Conservation (phyloP, 2,329 filamentous ascomycete genomes). For the Capronia americana region DNA sequence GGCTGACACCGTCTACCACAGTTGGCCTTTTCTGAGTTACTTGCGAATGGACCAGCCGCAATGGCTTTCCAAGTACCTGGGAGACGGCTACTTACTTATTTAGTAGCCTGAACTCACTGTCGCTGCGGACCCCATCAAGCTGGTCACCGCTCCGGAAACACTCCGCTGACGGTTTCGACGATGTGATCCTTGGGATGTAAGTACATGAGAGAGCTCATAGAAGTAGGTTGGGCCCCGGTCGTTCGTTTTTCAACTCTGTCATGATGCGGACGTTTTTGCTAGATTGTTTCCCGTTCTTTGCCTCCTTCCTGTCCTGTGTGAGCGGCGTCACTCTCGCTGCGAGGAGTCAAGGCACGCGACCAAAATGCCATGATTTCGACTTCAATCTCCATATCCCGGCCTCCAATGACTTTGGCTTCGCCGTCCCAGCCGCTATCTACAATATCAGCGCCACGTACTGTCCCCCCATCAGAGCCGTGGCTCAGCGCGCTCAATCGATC, state of each 20-base stretch:
- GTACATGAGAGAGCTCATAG: neutral
- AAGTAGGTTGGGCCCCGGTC: neutral
- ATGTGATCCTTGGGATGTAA: neutral
- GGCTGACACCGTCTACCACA: no score
- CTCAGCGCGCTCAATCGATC: neutral
- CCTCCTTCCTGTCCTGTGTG: neutral
- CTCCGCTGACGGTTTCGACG: neutral
- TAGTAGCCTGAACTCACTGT: no score
- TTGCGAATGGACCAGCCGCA: no score
- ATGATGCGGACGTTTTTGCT: neutral
- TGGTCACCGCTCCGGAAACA: neutral
- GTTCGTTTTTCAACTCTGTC: neutral
- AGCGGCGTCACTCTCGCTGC: neutral
- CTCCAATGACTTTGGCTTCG: slow-evolving; percentile 8
- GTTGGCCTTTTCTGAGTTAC: no score
- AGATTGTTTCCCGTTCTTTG: neutral
- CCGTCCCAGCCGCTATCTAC: slow-evolving; percentile 1
- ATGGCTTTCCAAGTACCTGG: no score
- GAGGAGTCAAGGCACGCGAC: neutral
- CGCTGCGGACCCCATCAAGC: no score
- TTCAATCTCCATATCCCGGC: neutral
- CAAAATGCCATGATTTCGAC: slow-evolving; percentile 3
- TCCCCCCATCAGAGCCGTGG: neutral
- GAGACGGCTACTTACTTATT: no score
- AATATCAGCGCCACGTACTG: slow-evolving; percentile 5